phyloP scores from a whole-genome alignment of 371 early-diverging fungal species.

The Amoeboaphelidium occidentale region DNA sequence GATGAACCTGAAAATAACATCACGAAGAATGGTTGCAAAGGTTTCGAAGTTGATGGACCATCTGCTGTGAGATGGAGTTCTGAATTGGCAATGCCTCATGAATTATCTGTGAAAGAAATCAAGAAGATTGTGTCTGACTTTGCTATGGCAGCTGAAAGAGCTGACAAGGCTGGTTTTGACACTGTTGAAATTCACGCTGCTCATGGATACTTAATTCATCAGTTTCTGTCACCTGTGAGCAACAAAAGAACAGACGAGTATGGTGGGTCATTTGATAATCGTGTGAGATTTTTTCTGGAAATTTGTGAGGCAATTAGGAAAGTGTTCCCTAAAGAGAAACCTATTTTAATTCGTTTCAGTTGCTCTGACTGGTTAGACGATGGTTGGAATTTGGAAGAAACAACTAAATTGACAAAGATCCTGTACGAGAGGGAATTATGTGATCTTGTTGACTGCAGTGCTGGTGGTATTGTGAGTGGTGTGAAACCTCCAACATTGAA shows the following conservation, averaged over 20 bases:
- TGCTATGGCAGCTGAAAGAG: conserved; percentile 37
- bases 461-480: conserved; percentile 12
- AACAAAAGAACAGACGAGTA: conserved; percentile 65
- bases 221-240: conserved; percentile 49
- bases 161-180: conserved; percentile 54
- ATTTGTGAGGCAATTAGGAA: conserved; percentile 30
- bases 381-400: conserved; percentile 35
- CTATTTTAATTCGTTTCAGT: conserved; percentile 53
- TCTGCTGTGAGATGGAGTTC: conserved; percentile 24
- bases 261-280: conserved; percentile 22
- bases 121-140: conserved; percentile 26
- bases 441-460: conserved; percentile 42
- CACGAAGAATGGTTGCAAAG: background rate
- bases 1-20: background rate
- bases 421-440: conserved; percentile 31
- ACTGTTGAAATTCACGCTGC: conserved; percentile 64
- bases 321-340: conserved; percentile 41
- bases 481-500: background rate
- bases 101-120: conserved; percentile 35
- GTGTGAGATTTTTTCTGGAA: conserved; percentile 12
- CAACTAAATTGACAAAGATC: conserved; percentile 23
- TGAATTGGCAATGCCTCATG: conserved; percentile 22
- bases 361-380: conserved; percentile 21
- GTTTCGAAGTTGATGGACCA: conserved; percentile 37
- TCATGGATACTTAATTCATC: conserved; percentile 46